phyloP scores from a whole-genome alignment of 345 rosid species.

The Pistacia integerrima region DNA sequence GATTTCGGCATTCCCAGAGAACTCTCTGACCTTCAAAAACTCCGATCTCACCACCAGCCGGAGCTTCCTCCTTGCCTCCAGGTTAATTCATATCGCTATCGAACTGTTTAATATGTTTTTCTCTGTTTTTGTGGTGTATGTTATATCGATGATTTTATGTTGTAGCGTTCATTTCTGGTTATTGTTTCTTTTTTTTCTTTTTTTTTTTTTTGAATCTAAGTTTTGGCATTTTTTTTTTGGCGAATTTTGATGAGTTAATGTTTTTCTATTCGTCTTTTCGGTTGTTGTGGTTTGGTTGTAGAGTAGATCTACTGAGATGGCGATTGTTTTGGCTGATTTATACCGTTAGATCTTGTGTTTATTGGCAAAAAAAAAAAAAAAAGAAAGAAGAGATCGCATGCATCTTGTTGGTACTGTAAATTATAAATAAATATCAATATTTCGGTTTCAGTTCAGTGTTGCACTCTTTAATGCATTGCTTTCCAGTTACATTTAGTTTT shows the following conservation, averaged over 20 bases:
- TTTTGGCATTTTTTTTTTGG: no score
- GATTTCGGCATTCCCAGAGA: constrained; percentile 94
- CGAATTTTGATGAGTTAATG: no score
- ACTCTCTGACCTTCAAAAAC: constrained; percentile 86
- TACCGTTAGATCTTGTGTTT: constrained; percentile 17
- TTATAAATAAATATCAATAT: neutral
- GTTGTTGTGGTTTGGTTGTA: neutral
- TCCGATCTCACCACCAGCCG: constrained; percentile 79
- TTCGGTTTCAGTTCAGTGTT: neutral
- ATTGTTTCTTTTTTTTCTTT: no score
- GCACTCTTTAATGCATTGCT: neutral
- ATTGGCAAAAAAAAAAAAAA: neutral
- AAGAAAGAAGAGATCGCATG: no score
- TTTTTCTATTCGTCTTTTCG: neutral
- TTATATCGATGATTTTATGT: no score
- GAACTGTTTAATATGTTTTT: neutral
- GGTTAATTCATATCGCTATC: constrained; percentile 32
- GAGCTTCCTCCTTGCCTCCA: constrained; percentile 94
- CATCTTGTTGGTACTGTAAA: no score
- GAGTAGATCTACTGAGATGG: constrained; percentile 9
- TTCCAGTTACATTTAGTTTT: neutral
- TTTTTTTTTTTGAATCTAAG: no score
- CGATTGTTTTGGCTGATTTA: neutral
- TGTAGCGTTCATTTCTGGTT: no score
- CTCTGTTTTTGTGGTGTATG: neutral